Evolutionary conservation across 2,329 filamentous ascomycete genomes (phyloP), one percentile per base, ranked within the genome.

Genomic region (Fusarium torulosum): DNA sequence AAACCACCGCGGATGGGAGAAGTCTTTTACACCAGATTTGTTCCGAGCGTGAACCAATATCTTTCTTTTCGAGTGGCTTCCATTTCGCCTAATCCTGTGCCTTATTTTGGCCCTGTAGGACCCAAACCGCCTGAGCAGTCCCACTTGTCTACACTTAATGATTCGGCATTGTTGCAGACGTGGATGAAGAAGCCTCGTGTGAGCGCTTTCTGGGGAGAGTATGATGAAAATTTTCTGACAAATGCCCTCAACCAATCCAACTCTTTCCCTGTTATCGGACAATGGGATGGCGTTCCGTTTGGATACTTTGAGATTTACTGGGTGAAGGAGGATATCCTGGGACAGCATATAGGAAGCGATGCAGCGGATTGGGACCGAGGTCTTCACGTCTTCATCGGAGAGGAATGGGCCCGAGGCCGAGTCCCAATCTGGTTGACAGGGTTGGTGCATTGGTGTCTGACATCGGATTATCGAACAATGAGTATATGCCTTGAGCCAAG

Each of bases 231-330:
- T 3, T 96, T 97, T 63, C 82, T 99, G 5, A 81, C 85, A 20
- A 82, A 81, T 4, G 89, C 86, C 0, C 80, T 98, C 13, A 84
- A 84, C 14, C 89, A 85, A 20, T 84, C 85, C 19, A 91, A 97
- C 78, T 93, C 90, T 10, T 97, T 98, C 78, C 96, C 96, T 0
- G 93, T 90, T 1, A 95, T 98, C 63, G 96, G 92, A 1, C 90
- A 94, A 76, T 99, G 95, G 92, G 93, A 98, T 72, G 94, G 93
- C 13, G 91, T 95, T 62, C 95, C 95, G 0, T 99, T 98, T 80
- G 96, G 94, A 0, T 99, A 96, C 77, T 97, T 99, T 76, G 96
- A 99, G 81, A 86, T 99, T 33, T 99, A 99, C 80, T 99, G 96
- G 95, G 93, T 96, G 5, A 97, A 97, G 74, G 96, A 99, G 76